Base-by-base conservation (phyloP, 495 filamentous ascomycete species). In the Diplogelasinospora grovesii region DNA sequence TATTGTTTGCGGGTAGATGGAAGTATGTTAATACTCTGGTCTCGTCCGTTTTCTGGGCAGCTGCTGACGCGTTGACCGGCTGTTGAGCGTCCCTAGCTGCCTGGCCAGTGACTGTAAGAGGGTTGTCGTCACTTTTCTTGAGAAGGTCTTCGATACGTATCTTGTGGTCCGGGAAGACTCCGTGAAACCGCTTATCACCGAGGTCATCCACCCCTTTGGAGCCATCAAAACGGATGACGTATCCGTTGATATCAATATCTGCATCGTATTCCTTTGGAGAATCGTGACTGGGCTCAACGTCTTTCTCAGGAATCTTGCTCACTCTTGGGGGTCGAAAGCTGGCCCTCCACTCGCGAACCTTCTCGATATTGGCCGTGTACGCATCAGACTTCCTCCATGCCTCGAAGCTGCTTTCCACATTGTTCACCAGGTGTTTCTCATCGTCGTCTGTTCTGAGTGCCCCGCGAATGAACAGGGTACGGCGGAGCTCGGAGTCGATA, bases 1-100 rank as follows among this genome's bases (percentile, higher is more conserved):
- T 32, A 15, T 32, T 32, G 16, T 32, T 32, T 32, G 29, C 29
- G n/a, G 29, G 29, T 6, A 32, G 29, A 15, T 32, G 29, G 29
- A 32, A 32, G 29, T 32, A 26, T 26, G 24, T 7, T 11, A 26
- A n/a, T n/a, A n/a, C n/a, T n/a, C n/a, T n/a, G n/a, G n/a, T n/a
- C 24, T 11, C 7, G 24, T 7, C 11, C 24, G 11, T 11, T 11
- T 26, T 26, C 24, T 7, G 11, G 11, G 7, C 11, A 11, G 11
- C 11, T 26, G 7, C 24, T 26, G 24, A 11, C 11, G 11, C 7
- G 6, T 11, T 26, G 7, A 26, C 24, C 24, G 16, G 29, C 14
- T 13, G 29, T n/a, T 32, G 29, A n/a, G 6, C 24, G 24, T 26
- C 7, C 24, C 11, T 6, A 6, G 24, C 24, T 7, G 24, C 24